Base-by-base conservation (phyloP, 306 rosid genomes). In the Crotalaria pallida region DNA sequence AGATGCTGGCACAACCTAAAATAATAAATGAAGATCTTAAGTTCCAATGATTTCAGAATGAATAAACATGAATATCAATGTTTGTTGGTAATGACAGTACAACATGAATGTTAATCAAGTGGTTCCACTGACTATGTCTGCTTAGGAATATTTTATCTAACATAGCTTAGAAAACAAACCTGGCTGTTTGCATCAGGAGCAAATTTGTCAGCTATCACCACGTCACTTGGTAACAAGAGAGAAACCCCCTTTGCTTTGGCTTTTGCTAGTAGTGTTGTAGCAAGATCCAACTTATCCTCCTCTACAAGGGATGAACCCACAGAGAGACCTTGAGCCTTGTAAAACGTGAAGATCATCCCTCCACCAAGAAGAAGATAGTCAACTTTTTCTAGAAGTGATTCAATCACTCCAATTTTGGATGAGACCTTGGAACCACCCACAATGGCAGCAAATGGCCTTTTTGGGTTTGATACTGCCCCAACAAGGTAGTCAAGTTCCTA, bases 341-440 rank as follows among this genome's bases (percentile, higher is more conserved):
- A 95, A 85, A 95, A 95, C 68, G 99, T 95, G 79, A 91, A 95
- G 87, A 95, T 95, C 99, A 95, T 95, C 3, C 99, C 99, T 57
- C 99, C 99, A 57, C 99, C 99, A 23, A 95, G 99, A 76, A 95
- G 89, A 53, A 95, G 91, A 71, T 84, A 80, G 75, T 95, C 96
- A 75, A 80, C 85, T 61, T 91, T 95, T 76, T 95, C 99, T 15
- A 95, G 83, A 17, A 95, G 96, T 17, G 99, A 95, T 58, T 95
- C 99, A 1, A 95, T 95, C 60, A 95, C 99, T 48, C 99, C 99
- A 67, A 95, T 95, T 84, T 95, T 95, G 55, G 97, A 88, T 17
- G 99, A 95, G 65, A 95, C 99, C 88, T 95, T 95, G 33, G 99
- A 91, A 80, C 99, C 99, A 84, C 99, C 99, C 47, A 95, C 99